Evolutionary conservation across 2,329 filamentous ascomycete genomes (phyloP).

Genomic region (Beauveria caledonica): DNA sequence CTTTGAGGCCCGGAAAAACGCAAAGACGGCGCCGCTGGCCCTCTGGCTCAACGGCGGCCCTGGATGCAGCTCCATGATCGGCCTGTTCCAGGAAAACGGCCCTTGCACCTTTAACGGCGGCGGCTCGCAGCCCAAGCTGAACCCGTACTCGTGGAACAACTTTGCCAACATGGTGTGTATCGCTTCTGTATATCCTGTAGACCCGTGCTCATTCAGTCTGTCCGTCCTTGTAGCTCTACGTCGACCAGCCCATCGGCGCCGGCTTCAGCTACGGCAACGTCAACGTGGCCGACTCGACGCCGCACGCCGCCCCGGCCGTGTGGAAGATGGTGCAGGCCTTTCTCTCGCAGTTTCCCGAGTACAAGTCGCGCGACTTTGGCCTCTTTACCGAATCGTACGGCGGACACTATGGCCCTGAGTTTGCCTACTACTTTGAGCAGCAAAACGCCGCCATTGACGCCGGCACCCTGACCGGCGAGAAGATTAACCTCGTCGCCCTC

Average conservation of each 20-base stretch:
- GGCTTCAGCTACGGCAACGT: conserved; percentile 22
- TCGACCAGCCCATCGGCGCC: conserved; percentile 18
- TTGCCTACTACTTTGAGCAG: conserved; percentile 45
- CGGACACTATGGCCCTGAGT: conserved; percentile 50
- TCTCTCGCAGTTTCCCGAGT: conserved; percentile 54
- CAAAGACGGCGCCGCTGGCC: conserved; percentile 27
- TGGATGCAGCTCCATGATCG: conserved; percentile 31
- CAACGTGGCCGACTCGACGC: background rate
- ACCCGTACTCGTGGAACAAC: conserved; percentile 35
- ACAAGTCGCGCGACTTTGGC: conserved; percentile 49
- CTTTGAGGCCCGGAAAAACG: conserved; percentile 24
- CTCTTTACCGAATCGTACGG: conserved; percentile 49
- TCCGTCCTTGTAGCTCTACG: conserved; percentile 13
- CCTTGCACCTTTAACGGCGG: conserved; percentile 35
- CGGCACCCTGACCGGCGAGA: conserved; percentile 31
- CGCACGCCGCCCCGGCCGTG: conserved; percentile 32
- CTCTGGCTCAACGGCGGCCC: conserved; percentile 33
- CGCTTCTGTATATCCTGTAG: background rate
- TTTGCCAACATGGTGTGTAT: conserved; percentile 31
- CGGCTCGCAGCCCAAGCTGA: conserved; percentile 29
- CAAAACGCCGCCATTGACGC: conserved; percentile 44
- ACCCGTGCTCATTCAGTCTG: conserved; percentile 7
- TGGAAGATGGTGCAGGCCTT: conserved; percentile 54
- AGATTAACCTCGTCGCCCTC: conserved; percentile 43
- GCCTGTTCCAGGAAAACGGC: conserved; percentile 35